Base-by-base conservation (phyloP, 257 asterid genomes). In the Nemophila menziesii region DNA sequence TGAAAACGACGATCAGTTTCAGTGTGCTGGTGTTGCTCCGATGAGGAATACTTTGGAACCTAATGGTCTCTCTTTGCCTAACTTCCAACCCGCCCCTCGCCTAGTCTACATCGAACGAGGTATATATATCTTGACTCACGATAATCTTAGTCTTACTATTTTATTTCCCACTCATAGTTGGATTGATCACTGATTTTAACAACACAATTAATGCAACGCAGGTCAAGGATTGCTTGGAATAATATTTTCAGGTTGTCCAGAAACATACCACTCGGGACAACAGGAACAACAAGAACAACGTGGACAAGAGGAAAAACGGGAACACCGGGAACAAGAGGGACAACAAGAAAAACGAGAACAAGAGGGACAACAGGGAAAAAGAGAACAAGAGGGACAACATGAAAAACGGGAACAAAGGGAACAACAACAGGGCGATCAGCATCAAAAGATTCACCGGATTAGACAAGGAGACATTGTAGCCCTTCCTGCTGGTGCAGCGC, bases 191-290 rank as follows among this genome's bases (percentile, higher is more conserved):
- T 4, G 4, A 16, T 11, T 43, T 11, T 1, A 9, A 5, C 15
- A 2, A 13, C 2, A 13, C n/a, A n/a, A n/a, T n/a, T n/a, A n/a
- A n/a, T n/a, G n/a, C n/a, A 11, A 8, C 56, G 27, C 75, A 79
- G 92, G 94, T 16, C 51, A 51, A 63, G 95, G 86, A 0, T 62
- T 39, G 57, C 43, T 79, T 1, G 52, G 92, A 15, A 43, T 83
- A 36, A 61, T 38, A 22, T 57, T 48, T 63, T 86, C 94, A 1
- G 92, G 94, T 9, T 83, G 94, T 40, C 78, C 87, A 1, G 94
- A 79, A 29, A 75, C 92, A 0, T 83, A 46, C 44, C 55, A 68
- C 11, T 43, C 72, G 15, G 51, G 56, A 21, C 12, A 40, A 9
- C 36, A 22, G 19, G 41, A 13, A 40, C 24, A 20, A 15, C 12